Evolutionary conservation across 2,329 filamentous ascomycete species (phyloP).

Genomic region (Aureobasidium sp.): DNA sequence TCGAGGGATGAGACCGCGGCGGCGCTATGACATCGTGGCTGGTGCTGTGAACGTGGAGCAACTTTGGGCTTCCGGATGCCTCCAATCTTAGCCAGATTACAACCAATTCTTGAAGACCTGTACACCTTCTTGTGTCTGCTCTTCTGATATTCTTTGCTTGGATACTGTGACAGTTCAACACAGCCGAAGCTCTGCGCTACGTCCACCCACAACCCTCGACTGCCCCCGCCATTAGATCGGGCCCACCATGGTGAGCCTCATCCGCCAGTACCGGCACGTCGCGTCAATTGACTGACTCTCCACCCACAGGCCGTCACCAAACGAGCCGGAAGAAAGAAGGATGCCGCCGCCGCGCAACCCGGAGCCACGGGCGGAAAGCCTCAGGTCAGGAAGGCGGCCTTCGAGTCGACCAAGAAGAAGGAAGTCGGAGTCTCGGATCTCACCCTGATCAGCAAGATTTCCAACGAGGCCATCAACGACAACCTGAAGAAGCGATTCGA

Average conservation of each 20-base stretch:
- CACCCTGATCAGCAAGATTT: constrained; percentile 95
- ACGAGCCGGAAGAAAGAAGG: constrained; percentile 52
- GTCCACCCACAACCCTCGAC: not conserved
- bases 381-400: constrained; percentile 90
- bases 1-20: not conserved
- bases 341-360: constrained; percentile 33
- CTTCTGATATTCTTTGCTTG: not conserved
- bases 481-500: constrained; percentile 98
- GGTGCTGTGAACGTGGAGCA: constrained; percentile 6
- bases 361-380: constrained; percentile 43
- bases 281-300: not conserved
- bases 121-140: not conserved
- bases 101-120: not conserved
- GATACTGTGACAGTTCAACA: not conserved
- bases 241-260: constrained; percentile 8
- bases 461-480: constrained; percentile 98
- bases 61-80: not conserved
- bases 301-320: constrained; percentile 47
- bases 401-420: constrained; percentile 97
- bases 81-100: constrained; percentile 8
- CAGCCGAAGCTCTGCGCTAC: not conserved
- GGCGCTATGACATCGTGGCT: constrained; percentile 7
- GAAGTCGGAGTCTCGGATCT: constrained; percentile 97
- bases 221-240: not conserved
- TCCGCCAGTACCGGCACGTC: not conserved